These are phyloP conservation scores for Capillidium heterosporum DNA, from an alignment of 371 early-diverging fungal species.

Conservation along the genomic window DNA sequence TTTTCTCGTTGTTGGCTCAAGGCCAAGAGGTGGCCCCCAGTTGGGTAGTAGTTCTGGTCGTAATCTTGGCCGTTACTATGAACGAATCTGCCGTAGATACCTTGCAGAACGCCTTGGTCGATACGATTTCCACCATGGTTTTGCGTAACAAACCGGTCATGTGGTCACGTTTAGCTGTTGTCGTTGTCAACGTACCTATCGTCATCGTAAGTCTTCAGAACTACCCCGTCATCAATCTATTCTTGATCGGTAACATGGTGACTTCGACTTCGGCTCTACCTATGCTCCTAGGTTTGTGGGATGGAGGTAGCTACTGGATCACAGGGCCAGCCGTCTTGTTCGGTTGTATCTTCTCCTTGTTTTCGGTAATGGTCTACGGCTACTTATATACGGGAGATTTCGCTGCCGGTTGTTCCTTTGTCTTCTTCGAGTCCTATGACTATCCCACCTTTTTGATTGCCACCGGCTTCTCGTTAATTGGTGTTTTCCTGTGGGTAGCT, in stretches of 20 bases:
- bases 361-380: constrained; percentile 21
- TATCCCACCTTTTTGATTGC: constrained; percentile 22
- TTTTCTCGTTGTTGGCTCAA: constrained; percentile 24
- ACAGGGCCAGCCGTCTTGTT: constrained; percentile 18
- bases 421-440: constrained; percentile 19
- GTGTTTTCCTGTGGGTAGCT: neutral
- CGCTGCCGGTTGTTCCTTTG: constrained; percentile 16
- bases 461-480: constrained; percentile 12
- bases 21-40: constrained; percentile 13
- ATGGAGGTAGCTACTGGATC: constrained; percentile 12
- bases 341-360: constrained; percentile 21
- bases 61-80: constrained; percentile 27
- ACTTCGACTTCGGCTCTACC: constrained; percentile 25
- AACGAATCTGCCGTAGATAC: constrained; percentile 32
- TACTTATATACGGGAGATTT: constrained; percentile 9
- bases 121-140: constrained; percentile 22
- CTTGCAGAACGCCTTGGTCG: constrained; percentile 31
- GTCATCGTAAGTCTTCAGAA: constrained; percentile 20
- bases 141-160: constrained; percentile 19
- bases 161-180: constrained; percentile 21
- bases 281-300: constrained; percentile 23
- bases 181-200: constrained; percentile 30
- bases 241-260: constrained; percentile 29
- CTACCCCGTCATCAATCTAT: constrained; percentile 22
- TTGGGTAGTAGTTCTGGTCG: constrained; percentile 18